Base-by-base conservation (phyloP, 768 basidiomycete species). In the Agaricus subrufescens region DNA sequence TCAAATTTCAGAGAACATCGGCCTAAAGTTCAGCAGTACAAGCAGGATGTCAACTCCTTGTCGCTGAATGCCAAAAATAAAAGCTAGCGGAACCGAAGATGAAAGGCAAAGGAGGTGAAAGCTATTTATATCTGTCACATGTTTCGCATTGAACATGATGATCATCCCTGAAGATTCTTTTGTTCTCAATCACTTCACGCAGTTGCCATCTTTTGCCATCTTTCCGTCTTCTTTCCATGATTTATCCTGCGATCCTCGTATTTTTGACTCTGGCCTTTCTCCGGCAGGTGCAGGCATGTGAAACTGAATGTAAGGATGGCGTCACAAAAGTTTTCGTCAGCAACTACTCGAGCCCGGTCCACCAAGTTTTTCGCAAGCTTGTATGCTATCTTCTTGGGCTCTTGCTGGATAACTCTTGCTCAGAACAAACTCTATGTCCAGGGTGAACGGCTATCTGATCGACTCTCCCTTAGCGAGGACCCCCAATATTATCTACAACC, bases 241-340 rank as follows among this genome's bases (percentile, higher is more conserved):
- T 67, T 30, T 40, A 72, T 30, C 48, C 71, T 52, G 56, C 65
- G 14, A 38, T 64, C 19, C 61, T 68, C 62, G 73, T 76, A 45
- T 63, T 69, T 62, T 64, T 72, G 42, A 76, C 80, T 56, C 46
- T 38, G 10, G 31, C 37, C 19, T 10, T 39, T 8, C n/a, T 29
- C 39, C 34, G 7, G n/a, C 26, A 7, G 27, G 27, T 19, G 12
- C 62, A 64, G 38, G 83, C 83, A 29, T 91, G 89, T 66, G 89
- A 91, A 74, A 84, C 82, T 25, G 80, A 83, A 30, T 90, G 89
- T 64, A 86, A 85, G 55, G 67, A 70, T 15, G 76, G 69, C n/a
- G 79, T 84, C 60, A 87, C 86, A 14, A 74, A 77, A 42, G 77
- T 79, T 29, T 83, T 80, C 57, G 61, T 82, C 47, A 66, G 67